Evolutionary conservation across 2,329 filamentous ascomycete genomes (phyloP).

Genomic region (Tetracladium maxilliforme): DNA sequence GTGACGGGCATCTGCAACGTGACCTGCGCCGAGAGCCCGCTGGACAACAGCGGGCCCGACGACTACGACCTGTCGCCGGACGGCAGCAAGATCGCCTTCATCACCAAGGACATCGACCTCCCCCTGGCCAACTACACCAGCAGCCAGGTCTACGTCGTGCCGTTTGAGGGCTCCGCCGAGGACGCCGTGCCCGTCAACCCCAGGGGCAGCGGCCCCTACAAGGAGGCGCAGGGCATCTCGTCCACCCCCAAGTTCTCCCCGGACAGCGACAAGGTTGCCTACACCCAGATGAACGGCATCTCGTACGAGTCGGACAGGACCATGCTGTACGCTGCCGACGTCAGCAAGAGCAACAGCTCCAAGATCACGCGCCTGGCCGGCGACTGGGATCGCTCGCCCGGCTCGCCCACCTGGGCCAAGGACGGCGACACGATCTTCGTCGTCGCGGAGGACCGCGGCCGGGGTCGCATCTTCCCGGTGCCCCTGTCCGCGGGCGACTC

Average conservation of each 20-base stretch:
- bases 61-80: slow-evolving; percentile 41
- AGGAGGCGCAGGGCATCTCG: slow-evolving; percentile 17
- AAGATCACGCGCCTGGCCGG: slow-evolving; percentile 39
- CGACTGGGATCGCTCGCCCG: slow-evolving; percentile 43
- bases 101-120: slow-evolving; percentile 37
- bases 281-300: slow-evolving; percentile 61
- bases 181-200: slow-evolving; percentile 18
- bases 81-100: slow-evolving; percentile 31
- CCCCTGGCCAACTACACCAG: slow-evolving; percentile 38
- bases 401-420: slow-evolving; percentile 36
- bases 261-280: slow-evolving; percentile 55
- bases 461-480: neutral
- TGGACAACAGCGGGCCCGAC: slow-evolving; percentile 36
- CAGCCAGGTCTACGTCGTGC: slow-evolving; percentile 17
- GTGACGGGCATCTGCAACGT: slow-evolving; percentile 18
- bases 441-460: neutral
- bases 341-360: slow-evolving; percentile 33
- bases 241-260: slow-evolving; percentile 45
- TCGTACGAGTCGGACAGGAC: slow-evolving; percentile 72
- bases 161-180: slow-evolving; percentile 13
- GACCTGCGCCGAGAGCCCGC: slow-evolving; percentile 24
- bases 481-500: slow-evolving; percentile 4
- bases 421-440: neutral
- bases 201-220: slow-evolving; percentile 14
- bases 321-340: slow-evolving; percentile 42